Conservation (phyloP, 345 rosid species). For the Melaleuca alternifolia region DNA sequence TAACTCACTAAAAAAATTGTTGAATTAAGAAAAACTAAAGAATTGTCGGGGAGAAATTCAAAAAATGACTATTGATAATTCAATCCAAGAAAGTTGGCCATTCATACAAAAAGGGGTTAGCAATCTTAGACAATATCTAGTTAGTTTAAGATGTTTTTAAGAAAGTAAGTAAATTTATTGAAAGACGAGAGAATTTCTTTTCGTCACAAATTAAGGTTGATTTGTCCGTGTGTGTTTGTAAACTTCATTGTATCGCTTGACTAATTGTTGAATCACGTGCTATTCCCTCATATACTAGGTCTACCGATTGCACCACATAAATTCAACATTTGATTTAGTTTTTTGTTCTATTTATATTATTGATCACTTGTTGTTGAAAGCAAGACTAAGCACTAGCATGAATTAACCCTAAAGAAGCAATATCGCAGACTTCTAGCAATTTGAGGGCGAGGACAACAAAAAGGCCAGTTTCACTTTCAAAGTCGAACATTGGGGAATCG, state of each 20-base stretch:
- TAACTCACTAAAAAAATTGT: background rate
- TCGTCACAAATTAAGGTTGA: background rate
- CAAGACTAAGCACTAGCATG: background rate
- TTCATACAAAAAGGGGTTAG: background rate
- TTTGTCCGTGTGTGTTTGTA: background rate
- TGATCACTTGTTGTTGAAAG: background rate
- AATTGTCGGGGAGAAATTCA: background rate
- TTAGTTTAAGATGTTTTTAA: background rate
- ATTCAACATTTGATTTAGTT: background rate
- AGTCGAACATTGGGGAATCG: background rate
- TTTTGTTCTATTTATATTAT: background rate
- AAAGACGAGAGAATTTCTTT: background rate
- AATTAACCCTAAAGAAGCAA: background rate
- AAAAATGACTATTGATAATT: background rate
- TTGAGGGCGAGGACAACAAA: background rate
- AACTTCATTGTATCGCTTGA: background rate
- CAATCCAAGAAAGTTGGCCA: background rate
- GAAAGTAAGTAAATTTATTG: background rate
- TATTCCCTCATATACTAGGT: background rate
- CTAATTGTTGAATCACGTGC: background rate
- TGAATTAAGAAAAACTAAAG: background rate
- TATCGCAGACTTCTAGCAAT: background rate
- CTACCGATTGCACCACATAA: accelerated
- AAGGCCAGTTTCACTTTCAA: too few relatives aligned
- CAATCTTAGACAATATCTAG: background rate